Evolutionary conservation across 2,329 filamentous ascomycete species (phyloP), one percentile per base, ranked within the genome.

Genomic region (Phyllosticta ampelicida): DNA sequence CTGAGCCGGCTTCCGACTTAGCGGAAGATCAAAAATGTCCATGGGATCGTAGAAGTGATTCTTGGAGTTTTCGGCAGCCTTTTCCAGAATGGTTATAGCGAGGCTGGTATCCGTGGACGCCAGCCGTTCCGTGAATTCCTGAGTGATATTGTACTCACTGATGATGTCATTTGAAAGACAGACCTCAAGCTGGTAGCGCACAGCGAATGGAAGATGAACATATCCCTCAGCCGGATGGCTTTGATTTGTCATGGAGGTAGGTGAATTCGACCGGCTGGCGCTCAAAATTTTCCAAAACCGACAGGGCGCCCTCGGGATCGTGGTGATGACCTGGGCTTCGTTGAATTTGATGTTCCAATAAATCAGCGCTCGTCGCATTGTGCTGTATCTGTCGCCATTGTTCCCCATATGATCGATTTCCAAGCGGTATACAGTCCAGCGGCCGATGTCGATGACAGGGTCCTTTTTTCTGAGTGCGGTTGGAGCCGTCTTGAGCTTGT

Each of bases 111-210:
- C 75, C 18, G 87, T 73, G 0, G 73, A 65, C 1, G 74, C 69
- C 3, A 97, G 77, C 49, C 74, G 78, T 26, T 77, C 68, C 1
- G 95, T 73, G 63, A 97, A 97, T 2, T 82, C 78, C 1, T 72
- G 68, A 0, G 76, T 79, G 51, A 97, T 80, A 52, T 81, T 87
- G 67, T 89, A 82, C 69, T 96, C 92, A 56, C 86, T 86, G 11
- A 99, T 74, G 21, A 84, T 77, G 0, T 85, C 84, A 26, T 86
- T 82, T 0, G 91, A 95, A n/a, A 97, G 79, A 68, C 92, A 97
- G 0, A 90, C 91, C 70, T 99, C 92, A 0, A 99, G 80, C 68
- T 96, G 90, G 67, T 97, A 99, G 16, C 89, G 82, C 1, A 96
- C 82, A 0, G 83, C 74, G 61, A 90, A 96, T 0, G 82, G 74